A percentile compares a stretch with the other conserved stretches of the same genome.
phyloP scores from a whole-genome alignment of 2,329 filamentous ascomycete genomes.

The Pestalotiopsis sp. region DNA sequence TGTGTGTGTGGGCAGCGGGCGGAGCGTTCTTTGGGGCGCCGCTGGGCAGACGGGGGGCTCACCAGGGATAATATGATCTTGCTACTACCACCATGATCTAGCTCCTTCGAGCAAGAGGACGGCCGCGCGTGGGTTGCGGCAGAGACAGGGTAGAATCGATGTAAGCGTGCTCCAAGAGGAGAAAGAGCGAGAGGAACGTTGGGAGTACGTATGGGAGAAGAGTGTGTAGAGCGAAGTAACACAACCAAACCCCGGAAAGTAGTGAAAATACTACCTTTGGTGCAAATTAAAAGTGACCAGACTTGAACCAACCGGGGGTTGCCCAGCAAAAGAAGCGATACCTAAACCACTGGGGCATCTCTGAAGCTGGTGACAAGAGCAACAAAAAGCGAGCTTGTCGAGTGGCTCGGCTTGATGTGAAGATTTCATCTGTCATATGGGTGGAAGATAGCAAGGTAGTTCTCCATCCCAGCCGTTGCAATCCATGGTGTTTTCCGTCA shows the following conservation, averaged over 20 bases:
- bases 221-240: slow-evolving; percentile 10
- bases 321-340: background rate
- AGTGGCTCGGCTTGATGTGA: background rate
- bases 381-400: background rate
- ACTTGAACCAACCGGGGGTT: background rate
- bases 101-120: background rate
- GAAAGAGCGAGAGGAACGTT: slow-evolving; percentile 24
- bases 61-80: background rate
- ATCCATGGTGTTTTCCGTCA: background rate
- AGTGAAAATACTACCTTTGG: background rate
- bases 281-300: background rate
- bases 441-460: background rate
- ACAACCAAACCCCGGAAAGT: background rate
- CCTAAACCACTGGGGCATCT: slow-evolving; percentile 2
- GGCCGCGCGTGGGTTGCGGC: slow-evolving; percentile 4
- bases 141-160: slow-evolving; percentile 19
- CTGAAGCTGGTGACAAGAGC: background rate
- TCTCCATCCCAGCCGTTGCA: no score
- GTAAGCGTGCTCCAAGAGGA: slow-evolving; percentile 14
- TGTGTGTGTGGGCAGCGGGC: background rate
- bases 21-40: background rate
- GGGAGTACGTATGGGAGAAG: slow-evolving; percentile 10
- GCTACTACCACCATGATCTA: background rate
- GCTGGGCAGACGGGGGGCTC: background rate
- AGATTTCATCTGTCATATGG: background rate